Evolutionary conservation across 1,284 basidiomycete species (phyloP), one percentile per base, ranked within the genome.

Genomic region (Inonotus obliquus): DNA sequence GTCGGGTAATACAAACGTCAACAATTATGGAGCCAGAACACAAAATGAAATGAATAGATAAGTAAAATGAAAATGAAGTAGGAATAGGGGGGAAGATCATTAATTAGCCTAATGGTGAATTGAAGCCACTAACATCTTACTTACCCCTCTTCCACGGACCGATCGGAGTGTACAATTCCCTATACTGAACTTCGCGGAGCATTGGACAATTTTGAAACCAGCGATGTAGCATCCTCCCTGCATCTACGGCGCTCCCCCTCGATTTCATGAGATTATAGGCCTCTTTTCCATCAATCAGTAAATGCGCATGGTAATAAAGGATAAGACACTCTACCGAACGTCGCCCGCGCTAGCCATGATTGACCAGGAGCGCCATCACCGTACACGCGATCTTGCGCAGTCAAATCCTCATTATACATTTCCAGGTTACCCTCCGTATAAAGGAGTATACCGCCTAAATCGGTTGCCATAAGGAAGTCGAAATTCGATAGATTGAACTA

Each of bases 101-200:
- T 13, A 14, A 11, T 13, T 45, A 11, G 23, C 7, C 39, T 9
- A 5, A 29, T n/a, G 48, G 4, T 32, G 32, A 32, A 32, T 32
- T 32, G 32, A 32, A 32, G 32, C 32, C 32, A 32, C 32, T 32
- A 9, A 32, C 32, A 9, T 9, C 32, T 37, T 37, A n/a, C 54
- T 54, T 21, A 60, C 63, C 65, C 58, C 58, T 63, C 37, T 62
- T 57, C 65, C 65, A 67, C 4, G 66, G 63, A 11, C 66, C 66
- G 17, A 67, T 54, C 17, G 66, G 65, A 14, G 66, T 61, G 27
- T 37, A 64, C 13, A 65, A 27, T 23, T 61, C 62, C 41, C 56
- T 49, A 29, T 63, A 60, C 29, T 62, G 57, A 13, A 60, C 60
- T 11, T 65, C 45, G 39, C 32, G 49, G 29, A 66, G 57, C 29